phyloP scores from a whole-genome alignment of 768 basidiomycete species.

The Podaxis sp. region DNA sequence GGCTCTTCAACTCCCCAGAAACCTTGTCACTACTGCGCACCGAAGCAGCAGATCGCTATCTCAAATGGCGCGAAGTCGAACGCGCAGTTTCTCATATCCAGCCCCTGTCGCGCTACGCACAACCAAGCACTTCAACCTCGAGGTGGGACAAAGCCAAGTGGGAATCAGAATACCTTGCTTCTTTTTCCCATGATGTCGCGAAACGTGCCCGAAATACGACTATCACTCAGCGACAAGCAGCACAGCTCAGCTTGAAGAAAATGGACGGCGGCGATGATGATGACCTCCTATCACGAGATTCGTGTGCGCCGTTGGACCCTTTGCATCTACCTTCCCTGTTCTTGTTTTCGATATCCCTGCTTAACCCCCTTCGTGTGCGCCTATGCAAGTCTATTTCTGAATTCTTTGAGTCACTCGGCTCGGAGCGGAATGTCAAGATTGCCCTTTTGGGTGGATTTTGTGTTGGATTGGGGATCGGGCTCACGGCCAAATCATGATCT shows the following conservation, averaged over 20 bases:
- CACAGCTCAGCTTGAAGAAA: not conserved
- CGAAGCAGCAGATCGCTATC: constrained; percentile 69
- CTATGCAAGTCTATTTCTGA: constrained; percentile 26
- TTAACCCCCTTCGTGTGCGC: constrained; percentile 42
- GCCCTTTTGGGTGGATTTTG: constrained; percentile 40
- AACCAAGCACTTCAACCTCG: constrained; percentile 18
- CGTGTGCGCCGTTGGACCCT: constrained; percentile 48
- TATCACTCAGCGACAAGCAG: constrained; percentile 1
- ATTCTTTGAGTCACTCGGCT: constrained; percentile 20
- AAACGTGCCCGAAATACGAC: constrained; percentile 40
- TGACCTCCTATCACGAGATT: constrained; percentile 7
- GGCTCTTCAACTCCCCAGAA: constrained; percentile 66
- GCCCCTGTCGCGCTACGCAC: not conserved
- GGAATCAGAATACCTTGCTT: constrained; percentile 65
- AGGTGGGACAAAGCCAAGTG: constrained; percentile 63
- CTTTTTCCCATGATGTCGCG: constrained; percentile 64
- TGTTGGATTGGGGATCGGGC: constrained; percentile 37
- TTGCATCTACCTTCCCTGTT: constrained; percentile 66
- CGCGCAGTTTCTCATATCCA: constrained; percentile 38
- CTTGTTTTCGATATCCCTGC: constrained; percentile 58
- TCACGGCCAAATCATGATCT: constrained; percentile 2
- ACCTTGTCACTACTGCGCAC: constrained; percentile 54
- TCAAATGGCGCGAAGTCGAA: constrained; percentile 73
- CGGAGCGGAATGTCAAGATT: constrained; percentile 29
- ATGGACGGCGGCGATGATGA: constrained; percentile 2